Evolutionary conservation across 2,329 filamentous ascomycete genomes (phyloP).

Genomic region (Xylaria sp.): DNA sequence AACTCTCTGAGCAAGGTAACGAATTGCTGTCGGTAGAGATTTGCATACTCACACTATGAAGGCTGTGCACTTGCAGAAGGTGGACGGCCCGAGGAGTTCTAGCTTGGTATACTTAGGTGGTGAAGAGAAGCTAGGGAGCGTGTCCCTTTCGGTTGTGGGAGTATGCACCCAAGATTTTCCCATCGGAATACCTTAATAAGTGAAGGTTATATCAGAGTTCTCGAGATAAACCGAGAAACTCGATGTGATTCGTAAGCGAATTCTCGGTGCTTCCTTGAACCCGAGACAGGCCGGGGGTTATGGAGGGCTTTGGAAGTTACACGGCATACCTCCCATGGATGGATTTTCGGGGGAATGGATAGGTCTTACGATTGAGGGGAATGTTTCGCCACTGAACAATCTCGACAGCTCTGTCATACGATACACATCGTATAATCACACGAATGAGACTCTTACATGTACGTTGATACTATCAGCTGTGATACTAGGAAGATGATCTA

Average conservation of each 20-base stretch:
- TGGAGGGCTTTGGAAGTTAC: too few species aligned
- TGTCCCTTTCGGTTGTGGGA: background rate
- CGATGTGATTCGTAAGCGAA: conserved; percentile 6
- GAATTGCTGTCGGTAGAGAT: background rate
- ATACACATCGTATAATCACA: background rate
- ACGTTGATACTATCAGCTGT: background rate
- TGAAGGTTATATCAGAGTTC: background rate
- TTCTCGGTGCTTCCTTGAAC: background rate
- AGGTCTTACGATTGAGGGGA: background rate
- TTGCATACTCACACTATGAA: conserved; percentile 1
- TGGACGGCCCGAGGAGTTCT: background rate
- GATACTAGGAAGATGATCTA: background rate
- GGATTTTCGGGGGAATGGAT: background rate
- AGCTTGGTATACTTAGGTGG: background rate
- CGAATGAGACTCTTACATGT: background rate
- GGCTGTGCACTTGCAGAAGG: conserved; percentile 7
- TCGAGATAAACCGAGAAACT: background rate
- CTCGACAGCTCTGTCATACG: conserved; percentile 1
- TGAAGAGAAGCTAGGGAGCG: background rate
- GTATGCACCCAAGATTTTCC: conserved; percentile 13
- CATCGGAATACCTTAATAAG: conserved; percentile 5
- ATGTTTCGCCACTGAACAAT: background rate
- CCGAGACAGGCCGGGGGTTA: conserved; percentile 6
- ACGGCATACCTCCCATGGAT: conserved; percentile 1
- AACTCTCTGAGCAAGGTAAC: background rate